phyloP scores from a whole-genome alignment of 371 early-diverging fungal genomes.

The Apophysomyces variabilis region DNA sequence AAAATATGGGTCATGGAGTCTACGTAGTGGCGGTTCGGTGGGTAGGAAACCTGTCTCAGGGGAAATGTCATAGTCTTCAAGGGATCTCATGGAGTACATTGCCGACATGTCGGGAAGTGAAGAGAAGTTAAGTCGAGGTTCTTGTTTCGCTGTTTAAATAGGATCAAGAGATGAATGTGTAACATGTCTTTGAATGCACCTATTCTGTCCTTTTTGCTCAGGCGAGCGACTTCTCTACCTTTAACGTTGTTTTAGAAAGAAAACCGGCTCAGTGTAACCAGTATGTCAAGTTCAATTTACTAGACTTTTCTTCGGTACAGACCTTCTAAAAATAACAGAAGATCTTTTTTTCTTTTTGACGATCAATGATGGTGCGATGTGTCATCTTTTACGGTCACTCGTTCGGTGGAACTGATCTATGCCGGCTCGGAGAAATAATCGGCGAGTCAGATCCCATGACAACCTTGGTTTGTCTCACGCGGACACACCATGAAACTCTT shows the following conservation, averaged over 20 bases:
- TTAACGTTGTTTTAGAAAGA: not conserved
- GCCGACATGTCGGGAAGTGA: slow-evolving; percentile 17
- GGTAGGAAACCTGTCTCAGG: slow-evolving; percentile 91
- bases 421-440: slow-evolving; percentile 11
- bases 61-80: slow-evolving; percentile 85
- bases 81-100: slow-evolving; percentile 40
- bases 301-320: too few relatives aligned
- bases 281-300: not conserved
- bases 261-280: not conserved
- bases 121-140: not conserved
- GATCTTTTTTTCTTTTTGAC: not conserved
- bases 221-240: not conserved
- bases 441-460: slow-evolving; percentile 6
- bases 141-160: slow-evolving; percentile 7
- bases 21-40: slow-evolving; percentile 68
- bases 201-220: not conserved
- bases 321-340: not conserved
- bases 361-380: slow-evolving; percentile 4
- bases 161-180: slow-evolving; percentile 5
- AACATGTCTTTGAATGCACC: not conserved
- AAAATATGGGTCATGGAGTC: slow-evolving; percentile 77
- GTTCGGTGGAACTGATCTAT: not conserved
- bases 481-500: not conserved
- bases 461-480: not conserved
- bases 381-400: not conserved